These are phyloP conservation scores for Verticillium longisporum DNA, from an alignment of 2,329 filamentous ascomycete genomes.

Conservation along the genomic window DNA sequence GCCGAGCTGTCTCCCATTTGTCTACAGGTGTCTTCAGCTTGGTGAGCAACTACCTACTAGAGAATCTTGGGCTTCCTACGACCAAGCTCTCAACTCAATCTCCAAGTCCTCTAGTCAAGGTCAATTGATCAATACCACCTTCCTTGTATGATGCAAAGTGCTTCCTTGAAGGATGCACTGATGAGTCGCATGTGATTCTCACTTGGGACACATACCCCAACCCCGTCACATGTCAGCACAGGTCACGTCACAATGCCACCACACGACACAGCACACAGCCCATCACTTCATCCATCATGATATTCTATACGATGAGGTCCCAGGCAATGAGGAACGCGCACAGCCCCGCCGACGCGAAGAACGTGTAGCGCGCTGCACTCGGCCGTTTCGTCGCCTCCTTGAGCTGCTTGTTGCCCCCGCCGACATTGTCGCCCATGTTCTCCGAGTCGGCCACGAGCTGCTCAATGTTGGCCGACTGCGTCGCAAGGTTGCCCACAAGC, in stretches of 20 bases:
- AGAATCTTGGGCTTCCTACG: too few relatives aligned
- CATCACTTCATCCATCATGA: background rate
- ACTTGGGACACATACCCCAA: background rate
- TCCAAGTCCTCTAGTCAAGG: too few relatives aligned
- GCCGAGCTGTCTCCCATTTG: background rate
- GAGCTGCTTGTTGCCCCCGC: constrained; percentile 83
- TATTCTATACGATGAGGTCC: constrained; percentile 58
- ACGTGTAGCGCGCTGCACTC: constrained; percentile 70
- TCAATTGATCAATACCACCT: too few relatives aligned
- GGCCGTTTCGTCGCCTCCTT: constrained; percentile 70
- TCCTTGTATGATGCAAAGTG: too few relatives aligned
- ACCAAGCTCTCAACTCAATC: too few relatives aligned
- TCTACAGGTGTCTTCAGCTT: too few relatives aligned
- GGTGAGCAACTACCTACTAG: background rate
- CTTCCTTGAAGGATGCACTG: too few relatives aligned
- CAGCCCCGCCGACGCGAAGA: constrained; percentile 70
- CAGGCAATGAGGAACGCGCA: constrained; percentile 70
- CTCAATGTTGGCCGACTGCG: constrained; percentile 83
- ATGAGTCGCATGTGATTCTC: background rate
- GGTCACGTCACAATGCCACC: background rate
- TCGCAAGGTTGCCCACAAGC: constrained; percentile 76
- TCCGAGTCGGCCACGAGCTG: constrained; percentile 80
- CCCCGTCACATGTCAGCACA: background rate
- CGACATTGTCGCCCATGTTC: constrained; percentile 78
- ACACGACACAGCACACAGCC: background rate